These are phyloP conservation scores for Hirsutella minnesotensis DNA, from an alignment of 2,329 filamentous ascomycete genomes.

Conservation along the genomic window DNA sequence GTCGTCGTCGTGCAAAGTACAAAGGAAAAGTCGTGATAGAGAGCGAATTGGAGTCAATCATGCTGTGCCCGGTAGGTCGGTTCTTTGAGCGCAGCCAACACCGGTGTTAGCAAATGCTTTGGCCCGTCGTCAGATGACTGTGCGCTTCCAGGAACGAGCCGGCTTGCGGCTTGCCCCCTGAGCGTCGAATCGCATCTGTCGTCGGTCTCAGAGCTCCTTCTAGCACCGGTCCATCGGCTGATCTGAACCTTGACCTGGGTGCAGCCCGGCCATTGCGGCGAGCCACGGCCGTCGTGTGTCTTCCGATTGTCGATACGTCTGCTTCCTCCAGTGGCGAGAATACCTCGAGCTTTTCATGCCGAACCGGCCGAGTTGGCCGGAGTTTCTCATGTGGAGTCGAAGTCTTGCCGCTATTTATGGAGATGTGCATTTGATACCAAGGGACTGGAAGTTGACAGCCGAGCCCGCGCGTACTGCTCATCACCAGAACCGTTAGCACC, in stretches of 20 bases:
- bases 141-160: background rate
- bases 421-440: background rate
- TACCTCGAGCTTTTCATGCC: too few relatives aligned
- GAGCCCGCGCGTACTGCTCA: background rate
- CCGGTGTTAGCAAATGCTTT: background rate
- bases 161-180: background rate
- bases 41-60: background rate
- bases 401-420: too few relatives aligned
- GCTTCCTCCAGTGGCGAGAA: too few relatives aligned
- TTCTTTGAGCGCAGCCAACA: background rate
- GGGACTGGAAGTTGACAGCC: background rate
- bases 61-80: background rate
- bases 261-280: too few relatives aligned
- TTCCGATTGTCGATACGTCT: too few relatives aligned
- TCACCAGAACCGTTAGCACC: too few relatives aligned
- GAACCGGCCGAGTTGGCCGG: too few relatives aligned
- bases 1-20: background rate
- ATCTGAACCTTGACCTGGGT: too few relatives aligned
- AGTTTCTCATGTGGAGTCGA: too few relatives aligned
- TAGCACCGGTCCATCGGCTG: too few relatives aligned
- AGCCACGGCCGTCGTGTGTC: too few relatives aligned
- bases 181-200: background rate
- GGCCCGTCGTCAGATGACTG: background rate
- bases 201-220: background rate
- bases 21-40: slow-evolving; percentile 1